Percentiles rank a stretch among this genome's conserved stretches.
These are phyloP conservation scores for Citrus unshiu DNA, from an alignment of 345 rosid species.

Conservation along the genomic window DNA sequence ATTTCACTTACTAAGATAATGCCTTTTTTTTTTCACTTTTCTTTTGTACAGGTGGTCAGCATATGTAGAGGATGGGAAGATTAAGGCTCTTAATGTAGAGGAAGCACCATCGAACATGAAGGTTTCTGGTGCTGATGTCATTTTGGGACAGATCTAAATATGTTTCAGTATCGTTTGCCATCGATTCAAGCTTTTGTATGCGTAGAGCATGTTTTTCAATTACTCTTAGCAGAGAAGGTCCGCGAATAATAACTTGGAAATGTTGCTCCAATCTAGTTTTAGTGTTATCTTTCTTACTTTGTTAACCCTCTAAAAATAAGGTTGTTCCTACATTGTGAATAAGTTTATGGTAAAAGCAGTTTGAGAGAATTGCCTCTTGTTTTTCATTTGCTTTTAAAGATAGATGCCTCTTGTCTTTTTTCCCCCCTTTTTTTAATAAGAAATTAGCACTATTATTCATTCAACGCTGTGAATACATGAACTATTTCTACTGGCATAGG, in stretches of 20 bases:
- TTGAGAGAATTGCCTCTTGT: too few relatives aligned
- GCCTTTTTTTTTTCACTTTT: background rate
- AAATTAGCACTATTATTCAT: too few relatives aligned
- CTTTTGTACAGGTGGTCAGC: constrained; percentile 76
- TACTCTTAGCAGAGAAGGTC: background rate
- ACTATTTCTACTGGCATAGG: too few relatives aligned
- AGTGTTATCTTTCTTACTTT: background rate
- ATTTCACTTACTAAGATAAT: background rate
- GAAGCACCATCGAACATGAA: constrained; percentile 85
- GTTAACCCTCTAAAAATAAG: background rate
- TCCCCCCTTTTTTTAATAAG: too few relatives aligned
- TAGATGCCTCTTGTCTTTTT: too few relatives aligned
- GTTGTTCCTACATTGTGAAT: background rate
- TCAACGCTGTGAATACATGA: too few relatives aligned
- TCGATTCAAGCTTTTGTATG: background rate
- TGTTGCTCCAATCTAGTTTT: background rate
- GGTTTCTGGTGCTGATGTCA: constrained; percentile 75
- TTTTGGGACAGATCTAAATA: constrained; percentile 67
- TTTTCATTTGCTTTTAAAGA: too few relatives aligned
- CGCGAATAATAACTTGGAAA: background rate
- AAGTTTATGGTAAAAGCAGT: background rate
- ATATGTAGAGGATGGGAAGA: constrained; percentile 74
- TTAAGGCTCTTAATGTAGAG: constrained; percentile 78
- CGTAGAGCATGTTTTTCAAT: background rate
- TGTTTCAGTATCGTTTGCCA: background rate